A percentile compares a stretch with the other conserved stretches of the same genome.
Conservation (phyloP, 768 basidiomycete genomes). For the Lyophyllum decastes region DNA sequence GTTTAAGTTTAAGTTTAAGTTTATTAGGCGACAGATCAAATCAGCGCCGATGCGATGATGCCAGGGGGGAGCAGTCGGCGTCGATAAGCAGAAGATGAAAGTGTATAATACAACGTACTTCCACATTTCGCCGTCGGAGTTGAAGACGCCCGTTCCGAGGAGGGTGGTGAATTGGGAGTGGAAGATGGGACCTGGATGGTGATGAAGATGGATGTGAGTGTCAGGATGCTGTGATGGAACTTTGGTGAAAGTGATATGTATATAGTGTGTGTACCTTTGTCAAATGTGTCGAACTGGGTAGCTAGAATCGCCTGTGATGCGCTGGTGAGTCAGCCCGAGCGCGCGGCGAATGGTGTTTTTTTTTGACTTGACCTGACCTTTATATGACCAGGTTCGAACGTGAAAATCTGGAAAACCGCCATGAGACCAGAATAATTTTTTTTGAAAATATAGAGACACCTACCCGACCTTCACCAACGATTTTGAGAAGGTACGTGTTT, state of each 20-base stretch:
- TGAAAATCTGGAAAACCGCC: conserved; percentile 32
- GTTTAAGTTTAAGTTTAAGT: no score
- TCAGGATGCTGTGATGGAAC: background rate
- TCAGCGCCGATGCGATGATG: background rate
- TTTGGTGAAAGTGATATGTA: no score
- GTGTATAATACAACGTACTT: conserved; percentile 47
- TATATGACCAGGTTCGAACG: conserved; percentile 47
- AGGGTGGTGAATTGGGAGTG: conserved; percentile 32
- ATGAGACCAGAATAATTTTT: background rate
- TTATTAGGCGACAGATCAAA: no score
- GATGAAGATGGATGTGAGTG: background rate
- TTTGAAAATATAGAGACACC: background rate
- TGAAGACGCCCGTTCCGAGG: conserved; percentile 61
- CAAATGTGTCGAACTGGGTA: conserved; percentile 47
- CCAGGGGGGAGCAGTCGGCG: no score
- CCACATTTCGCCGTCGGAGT: conserved; percentile 70
- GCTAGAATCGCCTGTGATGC: conserved; percentile 39
- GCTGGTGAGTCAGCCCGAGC: background rate
- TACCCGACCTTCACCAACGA: conserved; percentile 34
- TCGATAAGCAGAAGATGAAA: no score
- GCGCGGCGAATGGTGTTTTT: no score
- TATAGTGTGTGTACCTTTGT: no score
- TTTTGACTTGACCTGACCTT: conserved; percentile 36
- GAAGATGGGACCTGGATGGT: conserved; percentile 28
- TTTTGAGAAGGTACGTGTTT: conserved; percentile 24